phyloP scores from a whole-genome alignment of 2,329 filamentous ascomycete genomes.

The Aspergillus aculeatus region DNA sequence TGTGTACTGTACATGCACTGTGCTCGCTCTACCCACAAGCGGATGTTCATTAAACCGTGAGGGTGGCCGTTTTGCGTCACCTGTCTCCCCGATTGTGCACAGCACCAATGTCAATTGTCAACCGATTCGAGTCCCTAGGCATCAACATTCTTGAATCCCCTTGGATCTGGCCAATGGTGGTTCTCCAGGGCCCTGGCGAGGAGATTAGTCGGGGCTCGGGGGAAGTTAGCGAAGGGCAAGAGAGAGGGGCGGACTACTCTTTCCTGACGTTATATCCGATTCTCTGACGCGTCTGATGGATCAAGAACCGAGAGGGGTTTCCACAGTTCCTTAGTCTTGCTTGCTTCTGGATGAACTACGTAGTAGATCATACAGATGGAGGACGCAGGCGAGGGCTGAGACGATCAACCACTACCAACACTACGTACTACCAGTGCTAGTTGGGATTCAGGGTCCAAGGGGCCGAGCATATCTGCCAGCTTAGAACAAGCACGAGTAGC shows the following conservation, averaged over 20 bases:
- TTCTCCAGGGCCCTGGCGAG: background rate
- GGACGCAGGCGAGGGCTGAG: no score
- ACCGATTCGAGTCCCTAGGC: background rate
- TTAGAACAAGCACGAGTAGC: no score
- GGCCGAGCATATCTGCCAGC: no score
- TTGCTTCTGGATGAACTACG: background rate
- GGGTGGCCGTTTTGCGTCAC: background rate
- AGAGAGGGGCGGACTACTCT: background rate
- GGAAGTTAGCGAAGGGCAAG: no score
- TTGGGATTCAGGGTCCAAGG: no score
- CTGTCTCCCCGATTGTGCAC: background rate
- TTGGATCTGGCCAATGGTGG: background rate
- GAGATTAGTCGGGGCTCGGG: background rate
- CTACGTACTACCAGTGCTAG: no score
- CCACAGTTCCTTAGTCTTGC: background rate
- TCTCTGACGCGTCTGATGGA: conserved; percentile 4
- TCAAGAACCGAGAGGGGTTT: background rate
- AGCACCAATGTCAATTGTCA: background rate
- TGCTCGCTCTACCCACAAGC: no score
- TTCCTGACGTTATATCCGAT: conserved; percentile 2
- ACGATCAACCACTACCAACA: no score
- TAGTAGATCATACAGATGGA: no score
- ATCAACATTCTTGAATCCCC: background rate
- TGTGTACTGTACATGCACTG: no score
- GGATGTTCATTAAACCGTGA: background rate